Evolutionary conservation across 1,139 yeast genomes (phyloP).

Genomic region (Tardiomyces blankii): DNA sequence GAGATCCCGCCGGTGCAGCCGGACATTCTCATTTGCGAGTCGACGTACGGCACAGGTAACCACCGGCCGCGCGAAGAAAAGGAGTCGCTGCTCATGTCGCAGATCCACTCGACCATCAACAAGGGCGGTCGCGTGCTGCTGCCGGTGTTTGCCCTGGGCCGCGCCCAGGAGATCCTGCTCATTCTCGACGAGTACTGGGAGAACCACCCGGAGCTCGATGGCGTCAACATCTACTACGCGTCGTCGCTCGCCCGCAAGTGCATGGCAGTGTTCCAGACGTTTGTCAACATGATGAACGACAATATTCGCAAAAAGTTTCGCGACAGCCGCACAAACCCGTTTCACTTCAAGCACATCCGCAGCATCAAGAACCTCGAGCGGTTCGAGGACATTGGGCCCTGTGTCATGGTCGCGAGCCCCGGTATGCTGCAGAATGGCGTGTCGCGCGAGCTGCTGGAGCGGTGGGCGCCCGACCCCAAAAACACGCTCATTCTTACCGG

Average conservation of each 20-base stretch:
- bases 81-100: conserved; percentile 66
- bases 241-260: conserved; percentile 91
- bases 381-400: conserved; percentile 89
- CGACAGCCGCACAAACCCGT: conserved; percentile 72
- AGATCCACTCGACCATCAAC: conserved; percentile 72
- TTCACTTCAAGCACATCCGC: conserved; percentile 76
- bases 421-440: conserved; percentile 98
- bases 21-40: conserved; percentile 83
- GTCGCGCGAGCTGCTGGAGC: conserved; percentile 79
- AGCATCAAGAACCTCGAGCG: conserved; percentile 70
- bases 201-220: conserved; percentile 69
- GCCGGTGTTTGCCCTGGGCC: conserved; percentile 94
- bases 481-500: conserved; percentile 87
- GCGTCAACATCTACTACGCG: conserved; percentile 78
- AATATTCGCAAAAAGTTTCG: conserved; percentile 69
- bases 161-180: conserved; percentile 86
- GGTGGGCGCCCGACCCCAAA: conserved; percentile 96
- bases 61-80: conserved; percentile 85
- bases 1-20: conserved; percentile 89
- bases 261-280: conserved; percentile 95
- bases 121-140: conserved; percentile 88
- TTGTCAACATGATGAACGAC: conserved; percentile 95
- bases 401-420: conserved; percentile 93
- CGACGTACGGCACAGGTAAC: conserved; percentile 96
- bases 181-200: conserved; percentile 95